These are phyloP conservation scores for Xylaria multiplex DNA, from an alignment of 2,329 filamentous ascomycete genomes.

Conservation along the genomic window DNA sequence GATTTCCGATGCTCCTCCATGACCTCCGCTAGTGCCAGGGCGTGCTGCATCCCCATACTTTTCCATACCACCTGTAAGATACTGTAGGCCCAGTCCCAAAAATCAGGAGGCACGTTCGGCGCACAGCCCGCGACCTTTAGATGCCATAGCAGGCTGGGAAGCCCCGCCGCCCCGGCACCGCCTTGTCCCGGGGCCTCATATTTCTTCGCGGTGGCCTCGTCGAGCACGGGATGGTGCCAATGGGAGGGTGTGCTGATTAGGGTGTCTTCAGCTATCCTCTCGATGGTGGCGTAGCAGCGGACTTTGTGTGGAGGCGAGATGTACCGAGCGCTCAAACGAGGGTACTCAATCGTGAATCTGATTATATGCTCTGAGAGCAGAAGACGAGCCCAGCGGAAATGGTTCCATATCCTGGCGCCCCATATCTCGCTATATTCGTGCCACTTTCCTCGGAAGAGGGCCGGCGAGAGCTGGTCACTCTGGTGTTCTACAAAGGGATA, in stretches of 20 bases:
- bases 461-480: conserved; percentile 51
- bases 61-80: conserved; percentile 61
- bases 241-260: conserved; percentile 60
- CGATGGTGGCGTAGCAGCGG: conserved; percentile 50
- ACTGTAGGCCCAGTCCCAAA: conserved; percentile 58
- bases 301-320: conserved; percentile 48
- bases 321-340: conserved; percentile 51
- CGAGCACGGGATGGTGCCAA: conserved; percentile 61
- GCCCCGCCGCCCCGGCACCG: conserved; percentile 59
- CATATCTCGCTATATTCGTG: conserved; percentile 66
- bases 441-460: conserved; percentile 63
- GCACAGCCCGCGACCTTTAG: conserved; percentile 59
- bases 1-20: conserved; percentile 50
- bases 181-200: conserved; percentile 53
- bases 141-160: conserved; percentile 61
- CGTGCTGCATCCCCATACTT: conserved; percentile 63
- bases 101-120: conserved; percentile 55
- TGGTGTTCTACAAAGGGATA: conserved; percentile 53
- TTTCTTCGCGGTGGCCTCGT: conserved; percentile 50
- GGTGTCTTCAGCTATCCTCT: conserved; percentile 55
- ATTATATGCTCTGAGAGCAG: conserved; percentile 62
- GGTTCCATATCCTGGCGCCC: conserved; percentile 65
- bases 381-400: conserved; percentile 68
- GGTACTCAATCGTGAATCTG: conserved; percentile 52
- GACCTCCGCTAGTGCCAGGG: conserved; percentile 55